Base-by-base conservation (phyloP, 2,329 filamentous ascomycete genomes). In the Acrocalymma vagum region DNA sequence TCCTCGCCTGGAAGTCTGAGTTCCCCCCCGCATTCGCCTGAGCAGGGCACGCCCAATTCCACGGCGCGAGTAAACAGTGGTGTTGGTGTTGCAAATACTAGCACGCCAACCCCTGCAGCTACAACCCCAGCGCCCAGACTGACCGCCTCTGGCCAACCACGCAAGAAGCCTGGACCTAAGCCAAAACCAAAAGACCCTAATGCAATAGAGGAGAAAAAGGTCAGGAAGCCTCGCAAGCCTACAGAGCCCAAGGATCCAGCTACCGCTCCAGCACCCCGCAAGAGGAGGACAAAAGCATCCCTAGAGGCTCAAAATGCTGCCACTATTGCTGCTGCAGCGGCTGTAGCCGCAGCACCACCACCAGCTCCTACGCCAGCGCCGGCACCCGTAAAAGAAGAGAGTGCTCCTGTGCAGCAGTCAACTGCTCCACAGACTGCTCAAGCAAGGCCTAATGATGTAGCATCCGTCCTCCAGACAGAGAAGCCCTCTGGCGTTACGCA, bases 241-340 rank as follows among this genome's bases (percentile, higher is more conserved):
- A 62, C 65, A 18, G 71, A 73, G 39, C 67, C 72, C 32, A 58
- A 87, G 78, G 60, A 81, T 73, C 45, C 78, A 71, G 63, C 55
- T 60, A 59, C 63, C 23, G 61, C 68, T 3, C 65, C 70, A 21
- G 59, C 65, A 29, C 66, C 77, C 44, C 78, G 80, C 54, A 83
- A 77, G 69, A 74, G 74, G 55, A 65, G 74, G 60, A 69, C 66
- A 29, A 67, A 69, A 51, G 72, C 72, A 40, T 70, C 58, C 20
- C 43, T 64, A 16, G 62, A 63, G 34, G 59, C 69, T 46, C 59
- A 67, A n/a, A n/a, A n/a, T 48, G 47, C 50, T 45, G 61, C 43
- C 32, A 13, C 45, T 29, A n/a, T 17, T 35, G n/a, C 47, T 31
- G n/a, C 47, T 34, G 17, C 37, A 40, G 16, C 50, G 43, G 20